Conservation (phyloP, 108 stramenopile species). For the Aureococcus anophagefferens region DNA sequence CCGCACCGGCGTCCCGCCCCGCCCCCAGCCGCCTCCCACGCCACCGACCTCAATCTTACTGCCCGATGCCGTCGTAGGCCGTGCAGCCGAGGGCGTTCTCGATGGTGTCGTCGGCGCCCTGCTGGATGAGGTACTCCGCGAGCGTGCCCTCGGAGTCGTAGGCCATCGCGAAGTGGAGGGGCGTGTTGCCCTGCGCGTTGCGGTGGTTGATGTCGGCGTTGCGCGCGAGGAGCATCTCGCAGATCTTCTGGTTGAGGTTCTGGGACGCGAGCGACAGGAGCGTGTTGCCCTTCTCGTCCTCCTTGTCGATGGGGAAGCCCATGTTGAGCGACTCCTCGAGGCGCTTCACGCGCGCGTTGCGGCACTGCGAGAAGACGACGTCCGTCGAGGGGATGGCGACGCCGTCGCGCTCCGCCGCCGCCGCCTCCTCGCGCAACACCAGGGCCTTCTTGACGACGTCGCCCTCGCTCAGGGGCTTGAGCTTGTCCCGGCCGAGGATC, state of each 20-base stretch:
- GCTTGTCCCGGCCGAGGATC: conserved; percentile 37
- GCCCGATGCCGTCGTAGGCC: conserved; percentile 11
- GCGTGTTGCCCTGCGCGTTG: conserved; percentile 29
- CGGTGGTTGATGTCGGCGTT: conserved; percentile 38
- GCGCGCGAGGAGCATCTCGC: conserved; percentile 37
- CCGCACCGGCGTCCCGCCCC: no score
- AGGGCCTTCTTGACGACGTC: conserved; percentile 29
- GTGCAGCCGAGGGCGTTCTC: conserved; percentile 38
- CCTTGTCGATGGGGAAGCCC: conserved; percentile 36
- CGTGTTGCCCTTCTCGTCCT: conserved; percentile 46
- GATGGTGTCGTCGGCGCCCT: conserved; percentile 48
- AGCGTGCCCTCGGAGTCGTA: conserved; percentile 41
- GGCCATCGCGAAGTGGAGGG: conserved; percentile 48
- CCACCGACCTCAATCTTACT: no score
- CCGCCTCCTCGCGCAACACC: conserved; percentile 23
- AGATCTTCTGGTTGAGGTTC: conserved; percentile 23
- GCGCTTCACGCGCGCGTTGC: conserved; percentile 43
- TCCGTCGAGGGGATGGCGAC: conserved; percentile 30
- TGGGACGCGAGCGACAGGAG: conserved; percentile 34
- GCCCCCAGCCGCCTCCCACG: no score
- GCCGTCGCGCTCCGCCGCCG: conserved; percentile 11
- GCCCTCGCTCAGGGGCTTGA: conserved; percentile 27
- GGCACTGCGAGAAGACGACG: conserved; percentile 43
- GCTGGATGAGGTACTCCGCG: conserved; percentile 48
- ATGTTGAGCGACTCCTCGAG: conserved; percentile 40